These are phyloP conservation scores for Phytophthora litchii DNA, from an alignment of 352 stramenopile genomes.

Conservation along the genomic window DNA sequence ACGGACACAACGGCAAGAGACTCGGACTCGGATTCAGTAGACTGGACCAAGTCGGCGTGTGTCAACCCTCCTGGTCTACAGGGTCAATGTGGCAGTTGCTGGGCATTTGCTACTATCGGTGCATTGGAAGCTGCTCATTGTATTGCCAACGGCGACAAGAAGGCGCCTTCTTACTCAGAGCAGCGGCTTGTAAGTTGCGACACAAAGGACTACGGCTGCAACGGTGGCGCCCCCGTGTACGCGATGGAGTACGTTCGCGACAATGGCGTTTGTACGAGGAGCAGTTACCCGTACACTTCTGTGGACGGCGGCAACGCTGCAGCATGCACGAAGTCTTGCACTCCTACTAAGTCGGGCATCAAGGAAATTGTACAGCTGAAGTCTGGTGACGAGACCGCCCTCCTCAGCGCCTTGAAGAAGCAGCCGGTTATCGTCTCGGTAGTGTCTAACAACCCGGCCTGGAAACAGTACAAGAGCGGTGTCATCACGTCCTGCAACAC, in stretches of 20 bases:
- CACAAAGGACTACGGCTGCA: conserved; percentile 88
- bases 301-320: conserved; percentile 32
- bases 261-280: conserved; percentile 82
- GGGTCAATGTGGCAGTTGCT: conserved; percentile 96
- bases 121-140: conserved; percentile 92
- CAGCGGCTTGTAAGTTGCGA: conserved; percentile 94
- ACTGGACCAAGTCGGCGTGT: conserved; percentile 53
- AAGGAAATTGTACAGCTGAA: conserved; percentile 65
- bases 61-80: conserved; percentile 92
- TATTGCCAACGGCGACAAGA: conserved; percentile 67
- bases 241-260: conserved; percentile 91
- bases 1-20: conserved; percentile 18
- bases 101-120: conserved; percentile 94
- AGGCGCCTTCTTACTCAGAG: conserved; percentile 86
- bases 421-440: conserved; percentile 96
- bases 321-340: conserved; percentile 43
- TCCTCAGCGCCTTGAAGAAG: conserved; percentile 89
- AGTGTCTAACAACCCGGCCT: conserved; percentile 92
- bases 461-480: conserved; percentile 97
- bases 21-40: conserved; percentile 33
- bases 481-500: conserved; percentile 82
- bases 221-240: conserved; percentile 90
- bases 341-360: conserved; percentile 40
- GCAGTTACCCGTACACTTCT: conserved; percentile 83
- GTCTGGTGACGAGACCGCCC: conserved; percentile 62